These are phyloP conservation scores for Pseudogymnoascus sp. DNA, from an alignment of 2,329 filamentous ascomycete genomes.

Conservation along the genomic window DNA sequence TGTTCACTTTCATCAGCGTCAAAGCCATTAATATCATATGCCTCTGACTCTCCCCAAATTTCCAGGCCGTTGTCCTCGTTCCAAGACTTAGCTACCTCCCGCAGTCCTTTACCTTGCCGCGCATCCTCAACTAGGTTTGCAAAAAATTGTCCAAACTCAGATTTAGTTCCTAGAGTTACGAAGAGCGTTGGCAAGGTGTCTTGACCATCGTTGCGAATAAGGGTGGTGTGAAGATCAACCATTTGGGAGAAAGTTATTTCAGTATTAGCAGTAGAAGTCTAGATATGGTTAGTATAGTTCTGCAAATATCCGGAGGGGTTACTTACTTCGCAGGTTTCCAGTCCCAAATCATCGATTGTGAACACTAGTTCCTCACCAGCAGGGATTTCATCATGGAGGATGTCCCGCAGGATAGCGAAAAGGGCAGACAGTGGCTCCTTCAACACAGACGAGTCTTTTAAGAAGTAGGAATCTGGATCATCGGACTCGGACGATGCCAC, in stretches of 20 bases:
- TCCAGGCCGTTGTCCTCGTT: slow-evolving; percentile 11
- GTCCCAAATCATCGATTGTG: slow-evolving; percentile 44
- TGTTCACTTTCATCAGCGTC: slow-evolving; percentile 18
- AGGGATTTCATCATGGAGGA: slow-evolving; percentile 46
- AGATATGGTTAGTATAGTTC: slow-evolving; percentile 20
- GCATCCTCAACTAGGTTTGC: slow-evolving; percentile 43
- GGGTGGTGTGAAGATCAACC: slow-evolving; percentile 48
- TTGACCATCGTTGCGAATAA: slow-evolving; percentile 46
- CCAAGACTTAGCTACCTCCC: slow-evolving; percentile 20
- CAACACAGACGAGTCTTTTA: slow-evolving; percentile 47
- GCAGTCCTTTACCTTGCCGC: slow-evolving; percentile 45
- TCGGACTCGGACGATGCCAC: slow-evolving; percentile 48
- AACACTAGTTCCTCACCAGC: slow-evolving; percentile 51
- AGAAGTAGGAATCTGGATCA: slow-evolving; percentile 46
- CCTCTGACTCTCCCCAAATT: slow-evolving; percentile 8
- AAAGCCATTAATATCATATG: not conserved
- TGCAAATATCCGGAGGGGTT: not conserved
- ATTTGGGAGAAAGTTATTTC: slow-evolving; percentile 48
- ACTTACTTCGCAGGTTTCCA: slow-evolving; percentile 51
- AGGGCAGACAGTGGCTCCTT: slow-evolving; percentile 45
- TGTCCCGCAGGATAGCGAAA: slow-evolving; percentile 46
- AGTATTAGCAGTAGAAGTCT: slow-evolving; percentile 42
- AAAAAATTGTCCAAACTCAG: slow-evolving; percentile 45
- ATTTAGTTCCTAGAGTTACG: slow-evolving; percentile 45
- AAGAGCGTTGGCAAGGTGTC: slow-evolving; percentile 48